phyloP scores from a whole-genome alignment of 345 rosid species.

The Lepidium didymum region DNA sequence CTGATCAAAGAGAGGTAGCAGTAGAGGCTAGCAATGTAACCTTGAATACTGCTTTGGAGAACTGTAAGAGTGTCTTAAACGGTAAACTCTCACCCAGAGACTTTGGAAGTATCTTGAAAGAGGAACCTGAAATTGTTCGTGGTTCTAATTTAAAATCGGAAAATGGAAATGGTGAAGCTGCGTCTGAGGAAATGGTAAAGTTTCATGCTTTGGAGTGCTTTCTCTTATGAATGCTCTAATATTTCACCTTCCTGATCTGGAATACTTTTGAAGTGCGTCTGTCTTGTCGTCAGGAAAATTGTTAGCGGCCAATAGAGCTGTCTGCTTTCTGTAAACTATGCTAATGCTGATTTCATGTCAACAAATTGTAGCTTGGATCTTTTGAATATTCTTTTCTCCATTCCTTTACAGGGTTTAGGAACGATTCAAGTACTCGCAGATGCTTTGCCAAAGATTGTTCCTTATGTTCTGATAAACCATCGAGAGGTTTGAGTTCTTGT shows the following conservation, averaged over 20 bases:
- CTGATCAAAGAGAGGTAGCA: slow-evolving; percentile 35
- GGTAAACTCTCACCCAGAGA: slow-evolving; percentile 30
- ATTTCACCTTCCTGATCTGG: slow-evolving; percentile 1
- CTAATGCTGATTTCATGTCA: not conserved
- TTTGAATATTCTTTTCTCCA: slow-evolving; percentile 11
- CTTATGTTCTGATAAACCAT: slow-evolving; percentile 93
- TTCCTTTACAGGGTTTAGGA: slow-evolving; percentile 63
- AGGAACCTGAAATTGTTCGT: slow-evolving; percentile 42
- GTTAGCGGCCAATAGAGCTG: not conserved
- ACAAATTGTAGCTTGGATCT: not conserved
- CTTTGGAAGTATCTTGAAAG: slow-evolving; percentile 30
- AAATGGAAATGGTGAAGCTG: slow-evolving; percentile 38
- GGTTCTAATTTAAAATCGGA: slow-evolving; percentile 34
- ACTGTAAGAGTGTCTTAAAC: slow-evolving; percentile 29
- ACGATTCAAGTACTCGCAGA: slow-evolving; percentile 95
- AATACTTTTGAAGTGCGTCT: not conserved
- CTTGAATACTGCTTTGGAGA: slow-evolving; percentile 22
- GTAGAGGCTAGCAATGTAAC: slow-evolving; percentile 11
- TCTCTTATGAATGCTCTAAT: not conserved
- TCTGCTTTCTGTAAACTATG: not conserved
- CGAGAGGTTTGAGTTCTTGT: slow-evolving; percentile 62
- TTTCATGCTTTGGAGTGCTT: slow-evolving; percentile 19
- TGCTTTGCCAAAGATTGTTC: slow-evolving; percentile 96
- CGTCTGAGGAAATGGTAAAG: slow-evolving; percentile 56
- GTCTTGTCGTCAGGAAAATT: not conserved